Evolutionary conservation across 192 early-diverging fungal genomes (phyloP), one percentile per base, ranked within the genome.

Genomic region (Funneliformis geosporum): DNA sequence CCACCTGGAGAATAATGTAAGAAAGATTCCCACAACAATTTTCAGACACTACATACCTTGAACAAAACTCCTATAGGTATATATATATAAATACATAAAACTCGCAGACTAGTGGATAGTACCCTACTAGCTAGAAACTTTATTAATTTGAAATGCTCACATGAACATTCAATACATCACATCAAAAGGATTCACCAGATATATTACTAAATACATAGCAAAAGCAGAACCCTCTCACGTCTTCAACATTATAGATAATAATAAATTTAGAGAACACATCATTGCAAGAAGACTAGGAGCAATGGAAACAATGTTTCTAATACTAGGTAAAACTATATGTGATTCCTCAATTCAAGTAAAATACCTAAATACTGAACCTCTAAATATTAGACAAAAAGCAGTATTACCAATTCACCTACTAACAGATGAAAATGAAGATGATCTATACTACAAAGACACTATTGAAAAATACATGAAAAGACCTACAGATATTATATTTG

Each of bases 311-410:
- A 70, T 70, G n/a, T 70, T 70, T 25, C 16, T 70, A 5, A 0
- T 70, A 39, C 9, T 44, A 70, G 68, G 68, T 0, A 9, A 70
- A 70, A 70, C 68, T 18, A 70, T 70, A 6, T 70, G 68, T 12
- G 21, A 70, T 44, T 70, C 40, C 2, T 70, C 68, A n/a, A 44
- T 23, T 21, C 2, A n/a, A 16, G 68, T 70, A 39, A 40, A 70
- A 43, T 70, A 38, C 12, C n/a, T 69, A n/a, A 16, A 8, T 11
- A 69, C 67, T 16, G 39, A 69, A 8, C 67, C 67, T 28, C 6
- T 28, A 12, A 44, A 9, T 7, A 10, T 5, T 9, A 10, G 0
- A 40, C 8, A 7, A 0, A 38, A 11, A 2, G 67, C 9, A 14
- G 16, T 18, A 69, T 8, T 38, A 38, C 2, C 6, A 69, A 28